These are phyloP conservation scores for Pseudogymnoascus sp. DNA, from an alignment of 2,329 filamentous ascomycete genomes.

Conservation along the genomic window DNA sequence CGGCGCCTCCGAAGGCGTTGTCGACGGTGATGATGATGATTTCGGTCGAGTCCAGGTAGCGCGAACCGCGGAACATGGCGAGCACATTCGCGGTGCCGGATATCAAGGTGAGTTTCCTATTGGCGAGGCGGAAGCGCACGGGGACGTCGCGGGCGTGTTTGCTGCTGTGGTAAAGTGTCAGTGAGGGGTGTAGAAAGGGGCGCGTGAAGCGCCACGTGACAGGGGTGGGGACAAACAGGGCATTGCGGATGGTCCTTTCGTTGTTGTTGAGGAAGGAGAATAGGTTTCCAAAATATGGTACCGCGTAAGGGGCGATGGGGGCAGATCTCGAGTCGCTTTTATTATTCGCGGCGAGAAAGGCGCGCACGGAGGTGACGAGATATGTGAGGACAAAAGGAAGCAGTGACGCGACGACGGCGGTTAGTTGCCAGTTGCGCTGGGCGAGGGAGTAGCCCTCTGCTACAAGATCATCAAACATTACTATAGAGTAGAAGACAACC, in stretches of 20 bases:
- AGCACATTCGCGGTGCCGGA: conserved; percentile 16
- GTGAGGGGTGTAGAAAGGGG: neutral
- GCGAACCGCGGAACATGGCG: conserved; percentile 15
- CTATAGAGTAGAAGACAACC: neutral
- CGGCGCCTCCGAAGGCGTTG: conserved; percentile 16
- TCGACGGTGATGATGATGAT: conserved; percentile 12
- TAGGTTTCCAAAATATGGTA: conserved; percentile 17
- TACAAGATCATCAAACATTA: neutral
- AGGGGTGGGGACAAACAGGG: conserved; percentile 9
- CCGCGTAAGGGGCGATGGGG: conserved; percentile 15
- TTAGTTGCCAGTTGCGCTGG: neutral
- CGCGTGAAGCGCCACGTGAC: neutral
- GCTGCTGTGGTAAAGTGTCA: conserved; percentile 9
- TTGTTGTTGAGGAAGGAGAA: conserved; percentile 16
- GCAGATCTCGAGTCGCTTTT: conserved; percentile 10
- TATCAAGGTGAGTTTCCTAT: conserved; percentile 15
- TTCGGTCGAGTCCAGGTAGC: conserved; percentile 13
- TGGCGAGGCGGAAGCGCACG: conserved; percentile 14
- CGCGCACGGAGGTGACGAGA: neutral
- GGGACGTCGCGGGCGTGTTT: conserved; percentile 14
- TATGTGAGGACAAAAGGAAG: neutral
- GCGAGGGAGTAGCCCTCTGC: neutral
- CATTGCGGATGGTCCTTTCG: conserved; percentile 9
- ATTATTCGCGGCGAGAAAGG: neutral
- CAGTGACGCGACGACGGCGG: neutral